Evolutionary conservation across 495 filamentous ascomycete genomes (phyloP).

Genomic region (Talaromyces wortmannii): DNA sequence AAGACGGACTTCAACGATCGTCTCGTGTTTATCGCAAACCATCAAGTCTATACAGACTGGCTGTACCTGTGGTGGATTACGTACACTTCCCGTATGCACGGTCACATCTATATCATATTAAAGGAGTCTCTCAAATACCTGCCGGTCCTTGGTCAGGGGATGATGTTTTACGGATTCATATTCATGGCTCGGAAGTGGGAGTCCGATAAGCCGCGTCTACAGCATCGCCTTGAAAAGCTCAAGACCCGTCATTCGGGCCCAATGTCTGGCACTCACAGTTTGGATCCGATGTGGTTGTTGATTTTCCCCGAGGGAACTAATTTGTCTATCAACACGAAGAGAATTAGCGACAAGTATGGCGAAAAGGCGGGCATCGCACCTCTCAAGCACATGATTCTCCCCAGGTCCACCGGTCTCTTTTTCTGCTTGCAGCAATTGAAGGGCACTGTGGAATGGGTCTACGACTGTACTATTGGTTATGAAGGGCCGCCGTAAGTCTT

Average conservation of each 20-base stretch:
- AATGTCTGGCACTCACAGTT: conserved; percentile 34
- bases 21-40: conserved; percentile 58
- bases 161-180: conserved; percentile 65
- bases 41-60: conserved; percentile 69
- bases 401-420: conserved; percentile 55
- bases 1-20: conserved; percentile 53
- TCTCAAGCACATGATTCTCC: conserved; percentile 50
- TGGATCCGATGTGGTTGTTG: conserved; percentile 66
- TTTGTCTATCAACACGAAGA: conserved; percentile 50
- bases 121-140: conserved; percentile 64
- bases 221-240: conserved; percentile 53
- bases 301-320: conserved; percentile 69
- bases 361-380: conserved; percentile 46
- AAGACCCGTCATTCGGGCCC: conserved; percentile 44
- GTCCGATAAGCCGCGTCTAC: conserved; percentile 52
- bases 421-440: conserved; percentile 57
- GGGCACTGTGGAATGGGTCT: conserved; percentile 57
- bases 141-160: conserved; percentile 55
- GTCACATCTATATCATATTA: conserved; percentile 62
- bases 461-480: conserved; percentile 64
- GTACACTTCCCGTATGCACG: conserved; percentile 59
- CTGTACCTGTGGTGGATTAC: conserved; percentile 67
- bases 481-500: conserved; percentile 58
- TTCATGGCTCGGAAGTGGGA: conserved; percentile 65
- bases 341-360: conserved; percentile 47